These are phyloP conservation scores for Cordyceps fumosorosea DNA, from an alignment of 2,329 filamentous ascomycete species.

Conservation along the genomic window DNA sequence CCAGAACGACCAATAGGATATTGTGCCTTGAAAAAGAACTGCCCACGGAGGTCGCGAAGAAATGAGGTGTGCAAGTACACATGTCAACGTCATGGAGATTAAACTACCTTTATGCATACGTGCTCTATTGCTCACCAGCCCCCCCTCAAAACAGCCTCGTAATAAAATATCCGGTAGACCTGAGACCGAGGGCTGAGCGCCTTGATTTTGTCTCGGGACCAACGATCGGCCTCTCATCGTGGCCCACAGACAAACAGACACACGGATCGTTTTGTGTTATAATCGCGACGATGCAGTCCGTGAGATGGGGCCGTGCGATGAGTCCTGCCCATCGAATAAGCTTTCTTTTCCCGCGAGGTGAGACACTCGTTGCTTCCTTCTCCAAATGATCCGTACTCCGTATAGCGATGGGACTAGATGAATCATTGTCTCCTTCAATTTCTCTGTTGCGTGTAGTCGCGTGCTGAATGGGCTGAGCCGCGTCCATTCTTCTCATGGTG, in stretches of 20 bases:
- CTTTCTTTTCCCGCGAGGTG: background rate
- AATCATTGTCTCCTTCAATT: background rate
- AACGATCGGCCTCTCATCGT: background rate
- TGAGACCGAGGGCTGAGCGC: slow-evolving; percentile 4
- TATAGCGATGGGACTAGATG: background rate
- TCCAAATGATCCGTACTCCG: background rate
- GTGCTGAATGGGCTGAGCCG: background rate
- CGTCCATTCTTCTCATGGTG: background rate
- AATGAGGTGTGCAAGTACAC: background rate
- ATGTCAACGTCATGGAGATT: background rate
- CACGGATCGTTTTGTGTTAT: background rate
- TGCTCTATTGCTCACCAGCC: background rate
- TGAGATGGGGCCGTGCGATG: background rate
- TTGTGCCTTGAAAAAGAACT: no score
- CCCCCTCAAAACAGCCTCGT: background rate
- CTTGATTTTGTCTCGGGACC: background rate
- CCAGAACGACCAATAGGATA: no score
- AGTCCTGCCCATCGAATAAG: background rate
- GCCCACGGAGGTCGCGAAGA: background rate
- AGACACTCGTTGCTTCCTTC: background rate
- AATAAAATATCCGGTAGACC: background rate
- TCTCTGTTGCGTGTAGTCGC: background rate
- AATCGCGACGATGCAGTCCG: background rate
- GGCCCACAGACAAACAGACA: background rate
- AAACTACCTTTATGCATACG: background rate